Evolutionary conservation across 2,329 filamentous ascomycete genomes (phyloP), one percentile per base, ranked within the genome.

Genomic region (Clonostachys rosea): DNA sequence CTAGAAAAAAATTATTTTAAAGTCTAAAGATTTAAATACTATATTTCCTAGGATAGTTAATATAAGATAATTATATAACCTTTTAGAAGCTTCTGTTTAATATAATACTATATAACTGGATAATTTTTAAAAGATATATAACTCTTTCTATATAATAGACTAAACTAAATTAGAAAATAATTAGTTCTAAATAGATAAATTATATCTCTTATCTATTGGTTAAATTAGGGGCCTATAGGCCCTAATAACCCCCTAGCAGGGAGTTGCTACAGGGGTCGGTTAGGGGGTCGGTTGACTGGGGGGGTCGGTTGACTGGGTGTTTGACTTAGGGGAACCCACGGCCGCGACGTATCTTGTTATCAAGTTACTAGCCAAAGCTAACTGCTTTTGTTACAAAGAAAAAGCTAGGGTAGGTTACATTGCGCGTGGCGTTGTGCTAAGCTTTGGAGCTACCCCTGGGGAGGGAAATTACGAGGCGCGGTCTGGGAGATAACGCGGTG

Each of bases 81-180:
- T 18, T 42, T 9, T 42, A 35, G 41, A 40, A 43, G 36, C 18
- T 47, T 42, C 42, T 34, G 5, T 47, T 47, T 18, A 47, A 34
- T 47, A 30, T 30, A 14, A 8, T 24, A 42, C 34, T 18, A 34
- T 42, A 42, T 47, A 34, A 47, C 18, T 33, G 35, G 5, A 24
- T 42, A 42, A 34, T 39, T 42, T 34, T 42, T 30, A 13, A 34
- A 35, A 42, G 4, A 24, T 34, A 42, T 42, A 47, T 42, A 24
- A 8, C 34, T 47, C 20, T 42, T 47, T 16, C 16, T 34, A 42
- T 34, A 42, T 42, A 16, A 12, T 47, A 18, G 41, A 42, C 34
- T 14, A 34, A 42, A 34, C 6, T 34, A 13, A 24, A 42, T n/a
- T 43, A 16, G 12, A 24, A 42, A 9, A 34, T 42, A 42, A n/a